Percentiles rank a stretch among this genome's conserved stretches.
These are phyloP conservation scores for Ploettnerulaceae sp. DNA, from an alignment of 2,329 filamentous ascomycete genomes.

Conservation along the genomic window DNA sequence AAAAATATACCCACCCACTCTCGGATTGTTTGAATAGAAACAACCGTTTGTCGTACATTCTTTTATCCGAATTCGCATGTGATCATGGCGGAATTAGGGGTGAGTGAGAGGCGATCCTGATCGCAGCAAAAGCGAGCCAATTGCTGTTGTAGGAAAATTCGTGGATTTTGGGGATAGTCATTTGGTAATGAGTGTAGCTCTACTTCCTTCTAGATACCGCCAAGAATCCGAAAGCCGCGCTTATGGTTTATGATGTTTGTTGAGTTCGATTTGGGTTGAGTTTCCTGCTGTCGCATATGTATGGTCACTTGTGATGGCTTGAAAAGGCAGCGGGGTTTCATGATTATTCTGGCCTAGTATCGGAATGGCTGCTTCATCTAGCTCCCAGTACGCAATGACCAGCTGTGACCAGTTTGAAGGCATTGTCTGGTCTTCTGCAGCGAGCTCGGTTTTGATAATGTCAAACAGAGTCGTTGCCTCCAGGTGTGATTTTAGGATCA, in stretches of 20 bases:
- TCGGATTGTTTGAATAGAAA: too few relatives aligned
- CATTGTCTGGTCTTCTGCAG: conserved; percentile 8
- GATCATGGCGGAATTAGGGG: conserved; percentile 2
- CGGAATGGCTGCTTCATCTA: conserved; percentile 15
- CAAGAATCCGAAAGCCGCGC: background rate
- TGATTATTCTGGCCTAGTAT: background rate
- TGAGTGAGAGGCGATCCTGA: background rate
- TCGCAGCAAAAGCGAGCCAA: background rate
- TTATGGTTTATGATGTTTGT: background rate
- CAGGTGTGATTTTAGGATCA: conserved; percentile 17
- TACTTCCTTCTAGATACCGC: too few relatives aligned
- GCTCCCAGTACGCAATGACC: conserved; percentile 22
- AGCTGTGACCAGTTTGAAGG: conserved; percentile 28
- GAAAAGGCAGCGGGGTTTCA: too few relatives aligned
- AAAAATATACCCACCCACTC: too few relatives aligned
- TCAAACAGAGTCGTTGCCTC: conserved; percentile 20
- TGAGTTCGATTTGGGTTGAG: background rate
- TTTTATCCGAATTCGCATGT: conserved; percentile 1
- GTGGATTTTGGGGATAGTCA: too few relatives aligned
- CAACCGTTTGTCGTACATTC: background rate
- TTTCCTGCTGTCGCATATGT: background rate
- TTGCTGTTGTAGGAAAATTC: too few relatives aligned
- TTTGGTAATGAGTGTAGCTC: too few relatives aligned
- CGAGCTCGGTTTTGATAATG: conserved; percentile 17
- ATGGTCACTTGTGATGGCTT: too few relatives aligned